These are phyloP conservation scores for Neobulgaria alba DNA, from an alignment of 2,329 filamentous ascomycete genomes.

Conservation along the genomic window DNA sequence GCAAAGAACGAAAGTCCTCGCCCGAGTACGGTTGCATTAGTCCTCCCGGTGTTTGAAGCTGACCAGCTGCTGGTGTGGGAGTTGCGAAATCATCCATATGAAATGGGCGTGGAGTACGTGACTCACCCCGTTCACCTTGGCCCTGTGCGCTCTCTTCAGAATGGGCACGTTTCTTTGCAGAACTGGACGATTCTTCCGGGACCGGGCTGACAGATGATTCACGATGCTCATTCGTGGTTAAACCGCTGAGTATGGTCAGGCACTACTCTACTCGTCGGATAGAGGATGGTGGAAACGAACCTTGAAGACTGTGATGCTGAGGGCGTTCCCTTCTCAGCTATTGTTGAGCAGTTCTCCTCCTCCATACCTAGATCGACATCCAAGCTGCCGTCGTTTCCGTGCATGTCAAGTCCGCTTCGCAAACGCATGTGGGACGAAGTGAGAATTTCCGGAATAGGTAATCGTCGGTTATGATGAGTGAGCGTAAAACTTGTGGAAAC, in stretches of 20 bases:
- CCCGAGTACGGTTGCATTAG: not conserved
- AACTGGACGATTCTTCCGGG: not conserved
- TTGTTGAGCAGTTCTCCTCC: not conserved
- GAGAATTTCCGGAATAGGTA: not conserved
- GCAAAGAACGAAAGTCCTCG: not conserved
- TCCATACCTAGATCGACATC: not conserved
- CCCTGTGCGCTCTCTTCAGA: not conserved
- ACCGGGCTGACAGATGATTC: not conserved
- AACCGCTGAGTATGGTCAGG: not conserved
- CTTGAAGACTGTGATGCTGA: not conserved
- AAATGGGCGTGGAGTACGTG: not conserved
- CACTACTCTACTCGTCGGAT: not conserved
- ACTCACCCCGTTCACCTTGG: too few species aligned
- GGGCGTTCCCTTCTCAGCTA: not conserved
- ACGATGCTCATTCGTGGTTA: not conserved
- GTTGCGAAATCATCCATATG: not conserved
- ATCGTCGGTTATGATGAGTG: not conserved
- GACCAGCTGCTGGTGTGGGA: not conserved
- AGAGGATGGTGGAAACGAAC: not conserved
- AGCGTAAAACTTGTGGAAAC: not conserved
- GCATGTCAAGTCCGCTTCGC: not conserved
- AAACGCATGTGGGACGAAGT: not conserved
- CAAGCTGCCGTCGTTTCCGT: not conserved
- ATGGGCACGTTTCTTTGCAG: not conserved
- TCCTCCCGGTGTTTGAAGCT: not conserved